phyloP scores from a whole-genome alignment of 345 rosid genomes.

The Limnanthes douglasii region DNA sequence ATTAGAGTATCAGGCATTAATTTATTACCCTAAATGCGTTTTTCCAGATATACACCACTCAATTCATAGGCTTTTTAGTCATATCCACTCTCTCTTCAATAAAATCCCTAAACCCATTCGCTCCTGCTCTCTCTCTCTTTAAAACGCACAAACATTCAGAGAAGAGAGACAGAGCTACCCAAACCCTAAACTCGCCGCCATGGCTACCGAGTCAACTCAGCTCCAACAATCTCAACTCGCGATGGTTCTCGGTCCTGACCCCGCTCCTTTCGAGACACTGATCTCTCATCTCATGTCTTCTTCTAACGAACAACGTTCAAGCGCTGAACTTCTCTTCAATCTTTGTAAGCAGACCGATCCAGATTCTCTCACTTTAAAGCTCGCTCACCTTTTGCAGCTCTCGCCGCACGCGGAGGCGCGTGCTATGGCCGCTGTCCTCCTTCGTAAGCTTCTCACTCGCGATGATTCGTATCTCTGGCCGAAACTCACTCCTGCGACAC shows the following conservation, averaged over 20 bases:
- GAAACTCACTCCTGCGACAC: conserved; percentile 49
- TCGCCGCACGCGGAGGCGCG: conserved; percentile 70
- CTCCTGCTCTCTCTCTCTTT: too few species aligned
- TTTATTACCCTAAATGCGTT: too few species aligned
- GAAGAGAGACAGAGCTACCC: too few species aligned
- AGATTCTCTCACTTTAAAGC: conserved; percentile 66
- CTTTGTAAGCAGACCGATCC: conserved; percentile 88
- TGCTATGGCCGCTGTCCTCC: conserved; percentile 91
- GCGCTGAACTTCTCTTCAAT: conserved; percentile 77
- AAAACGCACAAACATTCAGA: too few species aligned
- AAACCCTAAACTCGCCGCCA: too few species aligned
- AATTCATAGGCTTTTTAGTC: too few species aligned
- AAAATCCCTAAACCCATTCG: too few species aligned
- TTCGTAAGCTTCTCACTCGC: conserved; percentile 84
- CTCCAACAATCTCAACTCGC: conserved; percentile 79
- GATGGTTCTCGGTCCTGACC: conserved; percentile 63
- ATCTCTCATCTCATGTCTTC: conserved; percentile 89
- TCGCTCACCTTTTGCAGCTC: conserved; percentile 66
- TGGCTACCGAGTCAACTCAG: conserved; percentile 69
- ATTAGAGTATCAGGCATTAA: too few species aligned
- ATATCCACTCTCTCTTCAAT: too few species aligned
- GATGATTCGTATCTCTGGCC: conserved; percentile 92
- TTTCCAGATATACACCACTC: too few species aligned
- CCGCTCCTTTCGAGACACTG: conserved; percentile 69
- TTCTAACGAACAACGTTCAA: conserved; percentile 82